Percentiles rank a stretch among this genome's conserved stretches.
phyloP scores from a whole-genome alignment of 345 rosid genomes.

The Eucalyptus guilfoylei region DNA sequence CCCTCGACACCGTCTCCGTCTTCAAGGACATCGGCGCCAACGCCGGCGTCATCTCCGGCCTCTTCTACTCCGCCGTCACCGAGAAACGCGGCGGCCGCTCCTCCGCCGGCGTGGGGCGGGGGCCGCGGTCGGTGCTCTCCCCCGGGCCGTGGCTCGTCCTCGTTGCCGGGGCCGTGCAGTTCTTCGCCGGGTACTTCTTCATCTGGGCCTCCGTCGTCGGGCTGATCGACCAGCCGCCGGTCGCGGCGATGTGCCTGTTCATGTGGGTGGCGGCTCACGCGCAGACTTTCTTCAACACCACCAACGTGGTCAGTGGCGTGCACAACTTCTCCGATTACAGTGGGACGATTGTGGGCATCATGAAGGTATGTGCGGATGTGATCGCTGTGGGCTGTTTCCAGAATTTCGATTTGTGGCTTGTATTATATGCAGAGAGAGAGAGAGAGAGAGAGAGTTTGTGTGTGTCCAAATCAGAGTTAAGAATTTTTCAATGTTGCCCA shows the following conservation, averaged over 20 bases:
- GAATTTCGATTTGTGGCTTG: background rate
- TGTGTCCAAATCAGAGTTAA: background rate
- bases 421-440: background rate
- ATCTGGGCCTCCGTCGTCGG: conserved; percentile 87
- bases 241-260: conserved; percentile 61
- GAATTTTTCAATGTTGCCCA: background rate
- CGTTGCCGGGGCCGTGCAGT: conserved; percentile 50
- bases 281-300: conserved; percentile 65
- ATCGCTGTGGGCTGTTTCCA: background rate
- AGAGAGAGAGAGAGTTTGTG: too few species aligned
- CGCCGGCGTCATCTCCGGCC: conserved; percentile 71
- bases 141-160: conserved; percentile 76
- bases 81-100: background rate
- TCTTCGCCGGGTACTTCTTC: conserved; percentile 63
- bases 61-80: conserved; percentile 50
- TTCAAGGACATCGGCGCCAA: conserved; percentile 94
- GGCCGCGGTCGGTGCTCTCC: background rate
- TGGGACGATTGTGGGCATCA: conserved; percentile 80
- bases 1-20: conserved; percentile 95
- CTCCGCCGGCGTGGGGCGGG: background rate
- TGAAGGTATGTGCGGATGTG: conserved; percentile 39
- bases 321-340: conserved; percentile 56
- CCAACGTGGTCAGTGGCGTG: conserved; percentile 68
- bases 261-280: conserved; percentile 63
- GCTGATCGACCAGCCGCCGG: conserved; percentile 46